Conservation (phyloP, 768 basidiomycete species). For the Tulasnella sp. region DNA sequence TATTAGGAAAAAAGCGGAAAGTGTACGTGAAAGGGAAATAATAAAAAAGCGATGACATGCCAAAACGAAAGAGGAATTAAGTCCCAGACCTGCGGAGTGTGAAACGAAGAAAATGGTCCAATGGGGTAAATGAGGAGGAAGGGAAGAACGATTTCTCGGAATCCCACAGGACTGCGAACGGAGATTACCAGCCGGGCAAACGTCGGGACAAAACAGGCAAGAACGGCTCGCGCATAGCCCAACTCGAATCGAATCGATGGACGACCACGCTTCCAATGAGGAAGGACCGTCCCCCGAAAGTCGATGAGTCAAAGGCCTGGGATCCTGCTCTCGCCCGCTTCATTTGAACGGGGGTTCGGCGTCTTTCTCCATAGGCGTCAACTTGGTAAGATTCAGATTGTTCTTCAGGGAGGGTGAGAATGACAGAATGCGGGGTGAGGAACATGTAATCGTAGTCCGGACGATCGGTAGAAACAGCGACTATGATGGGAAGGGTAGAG, state of each 20-base stretch:
- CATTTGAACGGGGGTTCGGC: not conserved
- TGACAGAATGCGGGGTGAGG: conserved; percentile 11
- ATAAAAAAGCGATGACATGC: conserved; percentile 7
- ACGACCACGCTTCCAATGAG: conserved; percentile 1
- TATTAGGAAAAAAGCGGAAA: not conserved
- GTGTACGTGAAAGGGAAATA: not conserved
- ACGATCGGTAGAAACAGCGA: conserved; percentile 7
- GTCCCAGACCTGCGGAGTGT: not conserved
- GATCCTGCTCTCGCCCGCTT: not conserved
- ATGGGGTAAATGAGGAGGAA: not conserved
- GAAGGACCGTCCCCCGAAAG: conserved; percentile 19
- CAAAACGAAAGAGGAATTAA: not conserved
- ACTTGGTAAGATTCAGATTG: conserved; percentile 8
- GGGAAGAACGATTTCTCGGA: not conserved
- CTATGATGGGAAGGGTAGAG: not conserved
- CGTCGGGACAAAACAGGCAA: conserved; percentile 3
- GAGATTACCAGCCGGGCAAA: conserved; percentile 14
- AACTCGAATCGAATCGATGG: conserved; percentile 14
- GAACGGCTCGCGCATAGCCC: not conserved
- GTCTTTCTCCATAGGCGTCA: conserved; percentile 10
- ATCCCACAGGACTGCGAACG: conserved; percentile 17
- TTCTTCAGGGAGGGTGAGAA: conserved; percentile 15
- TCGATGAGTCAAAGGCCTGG: conserved; percentile 11
- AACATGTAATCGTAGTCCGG: conserved; percentile 8
- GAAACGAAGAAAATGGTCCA: not conserved